Conservation (phyloP, 495 filamentous ascomycete species). For the Friedmanniomyces simplex region DNA sequence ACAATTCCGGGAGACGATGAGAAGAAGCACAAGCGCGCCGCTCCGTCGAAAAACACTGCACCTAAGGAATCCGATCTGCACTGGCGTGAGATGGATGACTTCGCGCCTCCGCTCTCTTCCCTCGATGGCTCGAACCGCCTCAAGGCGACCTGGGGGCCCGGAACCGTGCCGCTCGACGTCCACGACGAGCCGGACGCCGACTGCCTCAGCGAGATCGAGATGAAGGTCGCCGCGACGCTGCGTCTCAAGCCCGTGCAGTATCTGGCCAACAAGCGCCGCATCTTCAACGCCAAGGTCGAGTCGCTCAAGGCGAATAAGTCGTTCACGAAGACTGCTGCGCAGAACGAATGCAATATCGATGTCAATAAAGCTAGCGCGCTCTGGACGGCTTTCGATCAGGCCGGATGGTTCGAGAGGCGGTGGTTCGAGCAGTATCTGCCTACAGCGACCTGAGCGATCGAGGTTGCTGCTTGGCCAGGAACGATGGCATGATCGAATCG, state of each 20-base stretch:
- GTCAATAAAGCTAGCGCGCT: constrained; percentile 97
- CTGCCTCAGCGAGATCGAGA: constrained; percentile 69
- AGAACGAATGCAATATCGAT: constrained; percentile 95
- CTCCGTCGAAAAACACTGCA: constrained; percentile 26
- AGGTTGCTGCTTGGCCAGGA: not conserved
- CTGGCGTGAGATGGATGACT: constrained; percentile 68
- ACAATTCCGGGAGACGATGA: not conserved
- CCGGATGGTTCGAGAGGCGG: constrained; percentile 70
- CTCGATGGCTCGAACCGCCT: constrained; percentile 51
- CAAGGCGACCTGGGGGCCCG: constrained; percentile 69
- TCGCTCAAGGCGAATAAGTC: constrained; percentile 63
- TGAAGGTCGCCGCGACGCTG: constrained; percentile 66
- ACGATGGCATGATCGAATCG: not conserved
- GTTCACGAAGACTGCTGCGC: constrained; percentile 95
- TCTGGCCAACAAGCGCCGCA: constrained; percentile 86
- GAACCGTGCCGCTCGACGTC: constrained; percentile 69
- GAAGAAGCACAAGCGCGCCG: constrained; percentile 18
- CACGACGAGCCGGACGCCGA: constrained; percentile 65
- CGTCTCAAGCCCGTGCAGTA: constrained; percentile 85
- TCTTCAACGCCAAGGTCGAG: constrained; percentile 69
- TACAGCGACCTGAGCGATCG: not conserved
- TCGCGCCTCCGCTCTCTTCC: constrained; percentile 54
- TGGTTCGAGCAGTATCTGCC: constrained; percentile 43
- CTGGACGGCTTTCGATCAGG: constrained; percentile 81
- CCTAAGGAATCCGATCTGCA: constrained; percentile 70